Evolutionary conservation across 2,329 filamentous ascomycete species (phyloP), one percentile per base, ranked within the genome.

Genomic region (Paecilomyces formosus): DNA sequence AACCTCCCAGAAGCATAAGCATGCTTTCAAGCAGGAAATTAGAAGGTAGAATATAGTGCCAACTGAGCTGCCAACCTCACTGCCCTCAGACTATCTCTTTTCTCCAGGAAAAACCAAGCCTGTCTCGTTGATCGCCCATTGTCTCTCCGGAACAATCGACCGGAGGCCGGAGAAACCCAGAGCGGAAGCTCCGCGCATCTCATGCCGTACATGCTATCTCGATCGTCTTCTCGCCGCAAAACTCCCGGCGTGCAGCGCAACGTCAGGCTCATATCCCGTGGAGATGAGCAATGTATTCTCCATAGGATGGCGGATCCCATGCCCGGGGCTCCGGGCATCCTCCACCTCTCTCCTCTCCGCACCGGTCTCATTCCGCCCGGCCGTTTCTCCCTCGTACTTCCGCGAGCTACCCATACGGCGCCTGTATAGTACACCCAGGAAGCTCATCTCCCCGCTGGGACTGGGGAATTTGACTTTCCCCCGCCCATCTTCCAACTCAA

Each of bases 261-360:
- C 50, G 22, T 28, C 21, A 24, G 50, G 50, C 54, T 58, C 53
- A 57, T 57, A 63, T 59, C 63, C 54, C 61, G 64, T 62, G 66
- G 71, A 70, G 65, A 78, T 78, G 76, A 77, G 68, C 69, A 73
- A 74, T 76, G 75, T 65, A 61, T 65, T 72, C 64, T 68, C 71
- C 62, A 62, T 71, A 68, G 67, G 72, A 72, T 76, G 74, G 76
- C 72, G 73, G 64, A 64, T 67, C 57, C 68, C 74, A 66, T 76
- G 75, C 67, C 62, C 64, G 58, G 73, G 72, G 58, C 62, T 74
- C 55, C 68, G 69, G 55, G 58, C 65, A 59, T 56, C 60, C 57
- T 64, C 65, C 55, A 64, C 60, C 55, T 57, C 67, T 59, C 63
- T 66, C 49, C 59, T 65, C 56, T 60, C 62, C 56, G 60, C 55